Evolutionary conservation across 2,329 filamentous ascomycete species (phyloP).

Genomic region (Pseudonectria buxi): DNA sequence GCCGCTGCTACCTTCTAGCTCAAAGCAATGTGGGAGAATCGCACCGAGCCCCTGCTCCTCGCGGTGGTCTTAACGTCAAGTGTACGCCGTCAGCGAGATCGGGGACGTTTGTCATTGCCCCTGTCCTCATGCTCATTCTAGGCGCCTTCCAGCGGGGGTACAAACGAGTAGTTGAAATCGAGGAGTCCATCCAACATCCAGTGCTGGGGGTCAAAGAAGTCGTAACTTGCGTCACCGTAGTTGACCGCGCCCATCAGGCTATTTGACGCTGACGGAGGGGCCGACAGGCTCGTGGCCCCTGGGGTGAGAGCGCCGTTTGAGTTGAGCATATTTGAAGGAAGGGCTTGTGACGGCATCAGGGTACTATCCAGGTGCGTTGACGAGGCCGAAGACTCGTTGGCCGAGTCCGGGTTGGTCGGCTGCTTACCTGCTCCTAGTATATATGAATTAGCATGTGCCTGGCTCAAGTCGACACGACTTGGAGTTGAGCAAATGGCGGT

Average conservation of each 20-base stretch:
- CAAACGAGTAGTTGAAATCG: slow-evolving; percentile 67
- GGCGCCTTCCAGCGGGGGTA: slow-evolving; percentile 47
- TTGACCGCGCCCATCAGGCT: slow-evolving; percentile 45
- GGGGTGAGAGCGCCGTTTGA: slow-evolving; percentile 49
- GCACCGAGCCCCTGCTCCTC: no score
- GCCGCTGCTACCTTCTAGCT: no score
- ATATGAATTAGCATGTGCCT: slow-evolving; percentile 11
- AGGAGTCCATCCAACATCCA: slow-evolving; percentile 88
- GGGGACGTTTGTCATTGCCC: not conserved
- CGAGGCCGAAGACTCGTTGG: slow-evolving; percentile 63
- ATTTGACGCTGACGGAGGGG: slow-evolving; percentile 32
- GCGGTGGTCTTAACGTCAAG: no score
- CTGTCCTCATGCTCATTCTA: slow-evolving; percentile 17
- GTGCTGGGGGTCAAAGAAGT: slow-evolving; percentile 87
- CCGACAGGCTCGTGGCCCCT: slow-evolving; percentile 38
- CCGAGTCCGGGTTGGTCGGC: slow-evolving; percentile 77
- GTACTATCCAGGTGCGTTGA: slow-evolving; percentile 59
- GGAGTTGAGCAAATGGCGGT: slow-evolving; percentile 10
- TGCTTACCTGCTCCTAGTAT: slow-evolving; percentile 66
- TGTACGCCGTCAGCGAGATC: no score
- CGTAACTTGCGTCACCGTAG: slow-evolving; percentile 65
- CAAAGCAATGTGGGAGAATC: no score
- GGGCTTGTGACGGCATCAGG: slow-evolving; percentile 38
- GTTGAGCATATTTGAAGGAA: slow-evolving; percentile 38
- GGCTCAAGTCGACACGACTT: slow-evolving; percentile 8